These are phyloP conservation scores for Platanus orientalis DNA, from an alignment of 164 flowering plant species.

Conservation along the genomic window DNA sequence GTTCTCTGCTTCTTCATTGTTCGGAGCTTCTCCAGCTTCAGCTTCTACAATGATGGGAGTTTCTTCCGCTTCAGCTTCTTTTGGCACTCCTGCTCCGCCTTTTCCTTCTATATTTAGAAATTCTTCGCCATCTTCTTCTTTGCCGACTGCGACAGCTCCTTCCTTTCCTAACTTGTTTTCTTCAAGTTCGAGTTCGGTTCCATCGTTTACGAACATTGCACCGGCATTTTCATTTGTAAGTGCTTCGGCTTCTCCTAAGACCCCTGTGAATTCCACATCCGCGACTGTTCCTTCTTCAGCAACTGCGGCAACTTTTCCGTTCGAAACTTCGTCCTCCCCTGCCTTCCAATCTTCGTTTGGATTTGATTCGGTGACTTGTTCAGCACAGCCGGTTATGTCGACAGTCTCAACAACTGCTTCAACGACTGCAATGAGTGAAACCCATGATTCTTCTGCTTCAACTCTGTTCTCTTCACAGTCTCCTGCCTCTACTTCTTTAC, in stretches of 20 bases:
- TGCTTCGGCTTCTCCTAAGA: slow-evolving; percentile 20
- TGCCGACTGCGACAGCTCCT: slow-evolving; percentile 2
- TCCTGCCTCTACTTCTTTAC: slow-evolving; percentile 17
- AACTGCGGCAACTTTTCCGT: slow-evolving; percentile 31
- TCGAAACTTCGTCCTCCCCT: slow-evolving; percentile 32
- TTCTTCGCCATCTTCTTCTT: slow-evolving; percentile 23
- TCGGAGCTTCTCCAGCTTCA: slow-evolving; percentile 11
- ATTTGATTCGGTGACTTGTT: slow-evolving; percentile 27
- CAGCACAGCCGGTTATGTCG: slow-evolving; percentile 35
- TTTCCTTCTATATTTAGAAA: slow-evolving; percentile 10
- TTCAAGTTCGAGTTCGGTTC: neutral
- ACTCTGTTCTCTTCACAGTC: slow-evolving; percentile 18
- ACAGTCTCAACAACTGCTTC: slow-evolving; percentile 36
- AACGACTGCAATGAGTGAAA: slow-evolving; percentile 17
- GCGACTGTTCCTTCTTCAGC: slow-evolving; percentile 21
- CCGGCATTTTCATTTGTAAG: slow-evolving; percentile 5
- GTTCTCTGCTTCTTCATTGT: slow-evolving; percentile 7
- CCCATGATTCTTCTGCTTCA: slow-evolving; percentile 20
- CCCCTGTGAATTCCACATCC: slow-evolving; percentile 17
- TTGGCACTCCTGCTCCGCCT: slow-evolving; percentile 15
- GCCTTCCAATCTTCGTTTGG: slow-evolving; percentile 27
- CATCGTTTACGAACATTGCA: neutral
- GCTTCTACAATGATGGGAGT: neutral
- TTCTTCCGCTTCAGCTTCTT: slow-evolving; percentile 9
- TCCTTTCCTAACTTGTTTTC: neutral